A percentile compares a stretch with the other conserved stretches of the same genome.
These are phyloP conservation scores for Coniferiporia sulphurascens DNA, from an alignment of 1,284 basidiomycete genomes.

Conservation along the genomic window DNA sequence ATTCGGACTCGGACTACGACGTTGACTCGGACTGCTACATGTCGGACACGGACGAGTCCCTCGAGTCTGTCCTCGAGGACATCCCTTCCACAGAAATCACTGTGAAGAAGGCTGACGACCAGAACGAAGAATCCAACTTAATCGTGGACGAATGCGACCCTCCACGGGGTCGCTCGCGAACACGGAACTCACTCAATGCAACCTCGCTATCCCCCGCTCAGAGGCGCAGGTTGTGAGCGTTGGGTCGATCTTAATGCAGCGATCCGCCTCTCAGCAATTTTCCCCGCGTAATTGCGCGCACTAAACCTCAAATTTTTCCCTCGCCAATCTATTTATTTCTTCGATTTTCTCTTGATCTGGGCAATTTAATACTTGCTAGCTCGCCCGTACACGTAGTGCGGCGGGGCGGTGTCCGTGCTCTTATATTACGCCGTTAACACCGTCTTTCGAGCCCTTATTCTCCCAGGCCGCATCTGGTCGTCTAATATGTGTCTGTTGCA, in stretches of 20 bases:
- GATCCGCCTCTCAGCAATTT: not conserved
- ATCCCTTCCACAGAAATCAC: not conserved
- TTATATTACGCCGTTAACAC: too few species aligned
- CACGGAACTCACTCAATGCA: conserved; percentile 9
- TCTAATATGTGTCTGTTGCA: not conserved
- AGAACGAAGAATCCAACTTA: not conserved
- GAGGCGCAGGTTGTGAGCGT: conserved; percentile 2
- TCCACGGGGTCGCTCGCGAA: conserved; percentile 14
- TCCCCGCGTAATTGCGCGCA: not conserved
- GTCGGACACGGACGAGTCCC: conserved; percentile 7
- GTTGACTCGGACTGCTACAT: conserved; percentile 29
- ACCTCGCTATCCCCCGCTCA: conserved; percentile 6
- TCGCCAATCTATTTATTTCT: not conserved
- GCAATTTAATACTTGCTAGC: not conserved
- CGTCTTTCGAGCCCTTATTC: too few species aligned
- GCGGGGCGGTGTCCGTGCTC: too few species aligned
- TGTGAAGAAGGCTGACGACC: not conserved
- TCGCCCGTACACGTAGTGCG: too few species aligned
- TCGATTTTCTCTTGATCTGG: not conserved
- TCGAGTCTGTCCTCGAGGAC: conserved; percentile 12
- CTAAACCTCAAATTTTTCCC: not conserved
- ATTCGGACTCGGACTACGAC: conserved; percentile 18
- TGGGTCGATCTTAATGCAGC: not conserved
- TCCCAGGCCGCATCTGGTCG: not conserved
- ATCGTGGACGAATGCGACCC: conserved; percentile 7